phyloP scores from a whole-genome alignment of 108 stramenopile genomes.

The Mayamaea pseudoterrestris region DNA sequence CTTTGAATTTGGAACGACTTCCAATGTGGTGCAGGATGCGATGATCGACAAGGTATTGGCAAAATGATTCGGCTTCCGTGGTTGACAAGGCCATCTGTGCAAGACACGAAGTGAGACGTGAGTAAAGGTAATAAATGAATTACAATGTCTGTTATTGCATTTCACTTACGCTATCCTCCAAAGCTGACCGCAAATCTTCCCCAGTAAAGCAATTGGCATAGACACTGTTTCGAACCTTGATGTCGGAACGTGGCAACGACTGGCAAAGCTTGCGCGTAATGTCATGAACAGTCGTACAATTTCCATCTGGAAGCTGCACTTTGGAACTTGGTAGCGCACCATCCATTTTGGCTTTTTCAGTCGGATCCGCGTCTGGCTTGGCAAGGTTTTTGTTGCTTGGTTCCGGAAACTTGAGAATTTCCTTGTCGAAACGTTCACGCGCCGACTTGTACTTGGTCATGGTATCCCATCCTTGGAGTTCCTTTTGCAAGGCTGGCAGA shows the following conservation, averaged over 20 bases:
- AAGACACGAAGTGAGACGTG: too few relatives aligned
- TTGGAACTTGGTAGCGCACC: slow-evolving; percentile 15
- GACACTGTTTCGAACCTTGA: slow-evolving; percentile 5
- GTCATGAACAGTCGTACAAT: slow-evolving; percentile 18
- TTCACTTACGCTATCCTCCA: too few relatives aligned
- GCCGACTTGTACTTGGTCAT: not conserved
- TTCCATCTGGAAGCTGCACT: slow-evolving; percentile 28
- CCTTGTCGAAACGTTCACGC: not conserved
- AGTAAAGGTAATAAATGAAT: too few relatives aligned
- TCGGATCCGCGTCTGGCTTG: not conserved
- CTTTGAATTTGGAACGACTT: slow-evolving; percentile 16
- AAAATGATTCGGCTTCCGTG: too few relatives aligned
- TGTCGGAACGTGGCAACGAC: slow-evolving; percentile 15
- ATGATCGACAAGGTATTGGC: too few relatives aligned
- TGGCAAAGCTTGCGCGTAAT: slow-evolving; percentile 20
- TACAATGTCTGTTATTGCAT: too few relatives aligned
- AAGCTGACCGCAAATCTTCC: too few relatives aligned
- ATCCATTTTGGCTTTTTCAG: slow-evolving; percentile 9
- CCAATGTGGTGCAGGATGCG: slow-evolving; percentile 4
- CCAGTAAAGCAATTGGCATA: slow-evolving; percentile 28
- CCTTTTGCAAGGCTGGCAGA: not conserved
- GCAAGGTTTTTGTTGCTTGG: not conserved
- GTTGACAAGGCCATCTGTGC: too few relatives aligned
- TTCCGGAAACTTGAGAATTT: not conserved
- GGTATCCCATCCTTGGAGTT: not conserved